These are phyloP conservation scores for Maudiozyma barnettii DNA, from an alignment of 805 yeast species.

Conservation along the genomic window DNA sequence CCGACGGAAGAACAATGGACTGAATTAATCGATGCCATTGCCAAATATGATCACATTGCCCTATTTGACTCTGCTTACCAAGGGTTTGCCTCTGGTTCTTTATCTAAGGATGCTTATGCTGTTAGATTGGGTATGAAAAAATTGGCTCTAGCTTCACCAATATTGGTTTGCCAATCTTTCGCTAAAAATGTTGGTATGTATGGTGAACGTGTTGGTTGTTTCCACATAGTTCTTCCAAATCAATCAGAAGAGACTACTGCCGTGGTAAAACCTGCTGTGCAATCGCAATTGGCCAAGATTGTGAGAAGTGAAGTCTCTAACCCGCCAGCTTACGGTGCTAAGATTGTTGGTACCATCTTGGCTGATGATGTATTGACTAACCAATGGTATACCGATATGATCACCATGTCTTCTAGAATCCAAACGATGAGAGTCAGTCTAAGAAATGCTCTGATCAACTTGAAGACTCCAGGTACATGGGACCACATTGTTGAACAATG, in stretches of 20 bases:
- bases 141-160: slow-evolving; percentile 42
- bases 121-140: slow-evolving; percentile 46
- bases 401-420: slow-evolving; percentile 82
- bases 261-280: slow-evolving; percentile 45
- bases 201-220: slow-evolving; percentile 94
- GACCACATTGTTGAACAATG: slow-evolving; percentile 81
- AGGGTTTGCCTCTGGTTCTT: slow-evolving; percentile 89
- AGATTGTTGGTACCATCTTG: slow-evolving; percentile 71
- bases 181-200: slow-evolving; percentile 96
- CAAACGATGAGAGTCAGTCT: slow-evolving; percentile 64
- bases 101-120: slow-evolving; percentile 77
- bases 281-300: slow-evolving; percentile 65
- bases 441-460: slow-evolving; percentile 47
- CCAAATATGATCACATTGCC: slow-evolving; percentile 58
- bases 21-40: slow-evolving; percentile 52
- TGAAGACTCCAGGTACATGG: slow-evolving; percentile 86
- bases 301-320: slow-evolving; percentile 82
- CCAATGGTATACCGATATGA: slow-evolving; percentile 79
- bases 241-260: slow-evolving; percentile 26
- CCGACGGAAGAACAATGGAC: slow-evolving; percentile 81
- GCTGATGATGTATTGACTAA: slow-evolving; percentile 52
- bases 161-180: slow-evolving; percentile 84
- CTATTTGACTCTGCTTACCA: slow-evolving; percentile 94
- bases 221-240: slow-evolving; percentile 59
- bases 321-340: slow-evolving; percentile 94